Evolutionary conservation across 2,329 filamentous ascomycete species (phyloP).

Genomic region (Botrytis hyacinthi): DNA sequence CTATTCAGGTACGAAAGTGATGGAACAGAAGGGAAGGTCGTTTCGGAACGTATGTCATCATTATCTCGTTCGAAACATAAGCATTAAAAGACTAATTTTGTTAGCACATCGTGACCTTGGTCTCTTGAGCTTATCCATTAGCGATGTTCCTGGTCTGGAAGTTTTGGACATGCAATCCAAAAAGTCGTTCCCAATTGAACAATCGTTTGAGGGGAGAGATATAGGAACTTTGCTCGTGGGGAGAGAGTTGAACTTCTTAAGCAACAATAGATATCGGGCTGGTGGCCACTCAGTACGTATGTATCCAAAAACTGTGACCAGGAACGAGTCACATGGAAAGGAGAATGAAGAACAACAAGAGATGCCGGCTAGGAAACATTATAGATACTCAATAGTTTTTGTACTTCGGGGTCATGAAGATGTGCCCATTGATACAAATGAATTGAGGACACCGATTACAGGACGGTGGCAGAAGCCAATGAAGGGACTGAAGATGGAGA

Average conservation of each 20-base stretch:
- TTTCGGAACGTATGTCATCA: slow-evolving; percentile 31
- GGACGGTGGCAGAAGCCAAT: slow-evolving; percentile 28
- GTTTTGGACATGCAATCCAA: slow-evolving; percentile 27
- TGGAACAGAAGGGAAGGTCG: slow-evolving; percentile 21
- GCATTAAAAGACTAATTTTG: neutral
- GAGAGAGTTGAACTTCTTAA: slow-evolving; percentile 30
- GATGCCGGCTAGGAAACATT: neutral
- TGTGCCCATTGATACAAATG: slow-evolving; percentile 29
- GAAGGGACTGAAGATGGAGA: slow-evolving; percentile 24
- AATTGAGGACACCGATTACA: slow-evolving; percentile 32
- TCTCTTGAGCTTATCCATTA: slow-evolving; percentile 32
- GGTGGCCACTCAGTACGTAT: slow-evolving; percentile 32
- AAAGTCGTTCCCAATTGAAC: slow-evolving; percentile 31
- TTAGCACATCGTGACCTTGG: slow-evolving; percentile 34
- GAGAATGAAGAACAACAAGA: neutral
- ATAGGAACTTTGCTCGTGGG: slow-evolving; percentile 31
- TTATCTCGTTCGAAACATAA: neutral
- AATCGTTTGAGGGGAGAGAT: slow-evolving; percentile 21
- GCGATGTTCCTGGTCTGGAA: slow-evolving; percentile 34
- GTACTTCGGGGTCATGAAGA: slow-evolving; percentile 33
- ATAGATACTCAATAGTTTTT: slow-evolving; percentile 34
- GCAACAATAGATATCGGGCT: slow-evolving; percentile 30
- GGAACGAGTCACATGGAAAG: neutral
- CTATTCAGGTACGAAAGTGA: slow-evolving; percentile 33
- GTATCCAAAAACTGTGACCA: slow-evolving; percentile 19